Conservation (phyloP, 441 rosid species). For the Populus hybrid region DNA sequence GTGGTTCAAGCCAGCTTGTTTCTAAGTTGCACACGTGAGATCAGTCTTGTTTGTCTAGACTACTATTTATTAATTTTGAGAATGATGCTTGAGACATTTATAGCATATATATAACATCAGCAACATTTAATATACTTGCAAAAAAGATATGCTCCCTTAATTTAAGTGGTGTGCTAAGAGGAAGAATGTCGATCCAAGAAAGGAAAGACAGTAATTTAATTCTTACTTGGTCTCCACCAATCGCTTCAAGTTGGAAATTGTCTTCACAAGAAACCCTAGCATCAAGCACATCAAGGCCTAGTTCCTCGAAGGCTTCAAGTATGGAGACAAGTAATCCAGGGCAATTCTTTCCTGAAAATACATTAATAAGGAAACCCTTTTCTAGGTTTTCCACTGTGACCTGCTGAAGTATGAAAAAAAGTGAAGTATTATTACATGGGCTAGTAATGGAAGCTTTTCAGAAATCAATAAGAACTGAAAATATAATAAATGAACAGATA, state of each 20-base stretch:
- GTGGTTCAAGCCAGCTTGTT: neutral
- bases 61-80: neutral
- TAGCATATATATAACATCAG: neutral
- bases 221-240: slow-evolving; percentile 60
- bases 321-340: slow-evolving; percentile 78
- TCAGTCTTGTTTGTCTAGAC: neutral
- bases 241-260: slow-evolving; percentile 63
- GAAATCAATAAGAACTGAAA: neutral
- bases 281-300: slow-evolving; percentile 75
- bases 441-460: neutral
- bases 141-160: neutral
- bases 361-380: slow-evolving; percentile 66
- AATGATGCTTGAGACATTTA: neutral
- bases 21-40: neutral
- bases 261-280: slow-evolving; percentile 94
- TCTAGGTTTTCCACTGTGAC: slow-evolving; percentile 78
- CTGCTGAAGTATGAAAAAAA: slow-evolving; percentile 20
- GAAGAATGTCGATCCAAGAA: neutral
- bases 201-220: neutral
- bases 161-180: too few relatives aligned
- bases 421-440: too few relatives aligned
- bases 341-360: slow-evolving; percentile 53
- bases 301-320: slow-evolving; percentile 77
- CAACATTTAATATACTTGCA: neutral
- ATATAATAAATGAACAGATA: neutral